Evolutionary conservation across 2,329 filamentous ascomycete genomes (phyloP), one percentile per base, ranked within the genome.

Genomic region (Fusarium sp.): DNA sequence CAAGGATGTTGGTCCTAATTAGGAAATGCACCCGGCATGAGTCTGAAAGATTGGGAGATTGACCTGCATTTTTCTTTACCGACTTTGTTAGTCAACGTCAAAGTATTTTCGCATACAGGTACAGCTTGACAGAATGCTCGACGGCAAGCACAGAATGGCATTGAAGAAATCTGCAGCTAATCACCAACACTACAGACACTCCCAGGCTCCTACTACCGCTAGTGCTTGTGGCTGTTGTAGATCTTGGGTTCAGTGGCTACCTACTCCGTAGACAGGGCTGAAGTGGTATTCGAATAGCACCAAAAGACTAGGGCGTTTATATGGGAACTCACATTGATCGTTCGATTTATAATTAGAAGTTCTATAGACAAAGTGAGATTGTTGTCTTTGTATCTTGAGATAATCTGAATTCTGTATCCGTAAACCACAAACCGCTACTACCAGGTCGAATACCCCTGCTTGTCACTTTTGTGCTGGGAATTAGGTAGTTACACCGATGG

Each of bases 1-100:
- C 60, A 60, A 55, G 61, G 54, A 46, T 45, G 42, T 44, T 18
- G 37, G 16, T 31, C 70, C 59, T 19, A 33, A 60, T 73, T 31
- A 29, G 70, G 70, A 39, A 73, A 55, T 71, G 58, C 35, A 11
- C n/a, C 66, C 42, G 70, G 39, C 29, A 19, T 33, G 46, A 39
- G 33, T 56, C 38, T 49, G 15, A 10, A 33, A 49, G 41, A 29
- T 55, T 59, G 63, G 31, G 21, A 33, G 44, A 37, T 33, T 21
- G 41, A 41, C 29, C 27, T 46, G 33, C 31, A 45, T 39, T 63
- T 62, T 59, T 38, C 33, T 31, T 62, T 62, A 62, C 52, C 60
- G 60, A 62, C 52, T 59, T 62, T 62, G 33, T 48, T 48, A 62
- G 66, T 69, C 49, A 57, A 57, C 39, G 41, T 23, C 29, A 39